Conservation (phyloP, 768 basidiomycete genomes). For the Lactifluus piperatus region DNA sequence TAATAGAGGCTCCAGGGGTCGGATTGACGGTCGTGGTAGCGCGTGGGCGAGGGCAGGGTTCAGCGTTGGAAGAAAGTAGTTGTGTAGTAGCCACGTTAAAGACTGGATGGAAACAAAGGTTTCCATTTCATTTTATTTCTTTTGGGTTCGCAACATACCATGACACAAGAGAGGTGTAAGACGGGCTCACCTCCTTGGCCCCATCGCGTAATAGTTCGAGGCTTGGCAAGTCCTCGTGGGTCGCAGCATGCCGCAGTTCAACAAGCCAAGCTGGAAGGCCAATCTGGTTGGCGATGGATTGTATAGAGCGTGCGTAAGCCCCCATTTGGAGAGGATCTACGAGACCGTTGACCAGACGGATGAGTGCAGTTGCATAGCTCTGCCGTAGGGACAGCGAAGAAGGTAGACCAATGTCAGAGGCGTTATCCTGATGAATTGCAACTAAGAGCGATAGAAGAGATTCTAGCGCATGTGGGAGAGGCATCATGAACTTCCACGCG, state of each 20-base stretch:
- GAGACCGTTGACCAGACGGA: conserved; percentile 88
- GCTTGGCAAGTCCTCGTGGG: conserved; percentile 90
- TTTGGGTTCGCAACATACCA: neutral
- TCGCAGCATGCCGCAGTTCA: conserved; percentile 88
- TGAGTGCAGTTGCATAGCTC: conserved; percentile 70
- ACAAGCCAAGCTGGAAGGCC: conserved; percentile 85
- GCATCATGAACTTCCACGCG: conserved; percentile 67
- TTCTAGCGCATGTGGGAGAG: conserved; percentile 77
- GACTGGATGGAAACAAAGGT: conserved; percentile 38
- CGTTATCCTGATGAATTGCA: conserved; percentile 48
- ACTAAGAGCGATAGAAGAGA: conserved; percentile 56
- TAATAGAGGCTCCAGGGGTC: conserved; percentile 58
- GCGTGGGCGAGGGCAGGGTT: conserved; percentile 34
- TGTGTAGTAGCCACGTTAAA: conserved; percentile 71
- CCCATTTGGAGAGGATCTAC: conserved; percentile 92
- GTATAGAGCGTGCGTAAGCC: conserved; percentile 83
- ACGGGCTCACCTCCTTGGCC: conserved; percentile 48
- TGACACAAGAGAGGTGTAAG: neutral
- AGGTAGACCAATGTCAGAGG: conserved; percentile 19
- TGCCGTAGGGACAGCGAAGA: conserved; percentile 55
- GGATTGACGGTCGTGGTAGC: conserved; percentile 31
- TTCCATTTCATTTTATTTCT: too few species aligned
- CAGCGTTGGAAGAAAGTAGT: conserved; percentile 77
- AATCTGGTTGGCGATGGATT: conserved; percentile 78
- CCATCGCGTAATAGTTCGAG: conserved; percentile 72